phyloP scores from a whole-genome alignment of 495 filamentous ascomycete genomes.

The Hypoxylon rickii region DNA sequence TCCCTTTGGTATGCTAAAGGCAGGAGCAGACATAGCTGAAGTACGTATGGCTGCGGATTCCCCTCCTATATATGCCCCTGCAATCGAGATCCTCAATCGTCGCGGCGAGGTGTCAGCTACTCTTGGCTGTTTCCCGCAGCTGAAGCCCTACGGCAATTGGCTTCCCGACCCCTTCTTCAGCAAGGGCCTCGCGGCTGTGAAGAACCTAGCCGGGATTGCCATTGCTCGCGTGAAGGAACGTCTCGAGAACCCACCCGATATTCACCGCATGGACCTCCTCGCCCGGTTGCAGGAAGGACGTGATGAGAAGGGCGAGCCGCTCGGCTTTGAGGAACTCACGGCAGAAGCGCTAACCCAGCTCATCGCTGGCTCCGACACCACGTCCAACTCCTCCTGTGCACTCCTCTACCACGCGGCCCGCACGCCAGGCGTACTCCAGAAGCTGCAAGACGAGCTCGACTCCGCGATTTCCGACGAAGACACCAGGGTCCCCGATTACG shows the following conservation, averaged over 20 bases:
- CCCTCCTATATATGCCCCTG: constrained; percentile 61
- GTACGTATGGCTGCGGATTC: constrained; percentile 56
- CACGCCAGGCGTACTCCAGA: constrained; percentile 72
- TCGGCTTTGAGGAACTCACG: constrained; percentile 79
- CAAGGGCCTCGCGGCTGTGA: constrained; percentile 64
- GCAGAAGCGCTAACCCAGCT: constrained; percentile 89
- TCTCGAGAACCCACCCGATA: constrained; percentile 66
- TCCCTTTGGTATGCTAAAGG: constrained; percentile 64
- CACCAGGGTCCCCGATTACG: constrained; percentile 68
- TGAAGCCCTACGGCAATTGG: constrained; percentile 68
- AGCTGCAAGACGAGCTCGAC: constrained; percentile 75
- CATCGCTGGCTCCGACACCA: constrained; percentile 90
- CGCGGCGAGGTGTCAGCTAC: constrained; percentile 70
- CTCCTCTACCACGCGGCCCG: constrained; percentile 75
- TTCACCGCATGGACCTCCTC: constrained; percentile 71
- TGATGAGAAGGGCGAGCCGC: constrained; percentile 73
- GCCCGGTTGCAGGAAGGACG: constrained; percentile 85
- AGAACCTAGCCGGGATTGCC: constrained; percentile 74
- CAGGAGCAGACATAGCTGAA: constrained; percentile 63
- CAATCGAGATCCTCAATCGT: constrained; percentile 73
- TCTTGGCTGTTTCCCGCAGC: constrained; percentile 61
- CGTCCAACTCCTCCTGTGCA: constrained; percentile 86
- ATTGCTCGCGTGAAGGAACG: constrained; percentile 78
- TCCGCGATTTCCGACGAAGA: constrained; percentile 60
- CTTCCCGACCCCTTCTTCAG: constrained; percentile 72